These are phyloP conservation scores for Rhododendron kiyosumense DNA, from an alignment of 148 eudicot genomes.

Conservation along the genomic window DNA sequence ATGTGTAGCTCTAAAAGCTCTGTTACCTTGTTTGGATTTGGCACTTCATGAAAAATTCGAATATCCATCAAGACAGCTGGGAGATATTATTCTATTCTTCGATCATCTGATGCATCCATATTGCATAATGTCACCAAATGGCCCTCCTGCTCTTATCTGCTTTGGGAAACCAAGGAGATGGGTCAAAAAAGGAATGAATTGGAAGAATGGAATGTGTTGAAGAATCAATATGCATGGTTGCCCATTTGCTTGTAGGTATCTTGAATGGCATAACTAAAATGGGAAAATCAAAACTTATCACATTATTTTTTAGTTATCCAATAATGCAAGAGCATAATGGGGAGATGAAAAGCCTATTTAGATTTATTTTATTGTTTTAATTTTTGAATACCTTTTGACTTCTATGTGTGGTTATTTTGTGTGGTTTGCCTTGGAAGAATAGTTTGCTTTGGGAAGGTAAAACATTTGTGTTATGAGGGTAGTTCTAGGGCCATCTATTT, in stretches of 20 bases:
- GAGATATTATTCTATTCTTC: not conserved
- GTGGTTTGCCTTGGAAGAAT: no score
- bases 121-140: not conserved
- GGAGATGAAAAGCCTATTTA: no score
- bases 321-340: no score
- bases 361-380: no score
- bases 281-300: no score
- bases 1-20: not conserved
- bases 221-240: slow-evolving; percentile 8
- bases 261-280: no score
- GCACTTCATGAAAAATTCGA: not conserved
- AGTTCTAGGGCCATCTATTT: no score
- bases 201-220: slow-evolving; percentile 3
- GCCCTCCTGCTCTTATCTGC: not conserved
- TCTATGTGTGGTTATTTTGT: no score
- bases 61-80: not conserved
- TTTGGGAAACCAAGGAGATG: slow-evolving; percentile 4
- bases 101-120: not conserved
- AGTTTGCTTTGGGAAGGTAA: no score
- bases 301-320: no score
- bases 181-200: slow-evolving; percentile 1
- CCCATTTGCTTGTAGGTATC: slow-evolving; percentile 8
- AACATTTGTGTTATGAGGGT: no score
- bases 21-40: not conserved
- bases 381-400: no score